Evolutionary conservation across 2,329 filamentous ascomycete genomes (phyloP), one percentile per base, ranked within the genome.

Genomic region (Pyrenochaeta sp.): DNA sequence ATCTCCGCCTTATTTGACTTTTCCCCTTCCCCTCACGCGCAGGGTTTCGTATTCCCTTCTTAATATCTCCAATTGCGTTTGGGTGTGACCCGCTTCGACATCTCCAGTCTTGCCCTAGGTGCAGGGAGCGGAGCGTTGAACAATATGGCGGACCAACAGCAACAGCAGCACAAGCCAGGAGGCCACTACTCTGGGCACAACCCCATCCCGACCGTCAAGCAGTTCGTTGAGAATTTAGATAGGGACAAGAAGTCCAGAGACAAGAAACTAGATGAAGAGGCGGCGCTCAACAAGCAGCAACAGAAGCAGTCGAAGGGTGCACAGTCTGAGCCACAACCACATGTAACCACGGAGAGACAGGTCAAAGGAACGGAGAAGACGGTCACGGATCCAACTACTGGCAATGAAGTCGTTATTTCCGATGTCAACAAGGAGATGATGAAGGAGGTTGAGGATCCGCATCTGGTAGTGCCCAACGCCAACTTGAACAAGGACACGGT

Each of bases 301-400:
- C 79, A 77, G 39, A 79, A 82, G 12, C 83, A 88, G 59, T 75
- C 45, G 5, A 54, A 51, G 44, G 79, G 80, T 48, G 79, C 76
- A 28, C 34, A 34, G 28, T 15, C 2, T 10, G 45, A 47, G 8
- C 27, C 19, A 8, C 68, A 75, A 43, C 77, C 82, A 44, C 84
- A 87, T 69, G 71, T 82, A 64, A 77, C 81, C 48, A 77, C 81
- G 49, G 75, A 80, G 53, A 72, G 78, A 15, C 77, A 79, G 8
- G 79, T 82, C 54, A 78, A 78, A 47, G 79, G 79, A 15, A 80
- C 81, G 10, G 79, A 84, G 61, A 85, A 88, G 61, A 72, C 64
- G 2, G 93, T 97, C 44, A 92, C 91, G 0, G 94, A 98, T 74
- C 94, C 94, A 0, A 91, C 92, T 0, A 97, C 94, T 0, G 93